phyloP scores from a whole-genome alignment of 805 yeast species.

The Clavispora carvajalis region DNA sequence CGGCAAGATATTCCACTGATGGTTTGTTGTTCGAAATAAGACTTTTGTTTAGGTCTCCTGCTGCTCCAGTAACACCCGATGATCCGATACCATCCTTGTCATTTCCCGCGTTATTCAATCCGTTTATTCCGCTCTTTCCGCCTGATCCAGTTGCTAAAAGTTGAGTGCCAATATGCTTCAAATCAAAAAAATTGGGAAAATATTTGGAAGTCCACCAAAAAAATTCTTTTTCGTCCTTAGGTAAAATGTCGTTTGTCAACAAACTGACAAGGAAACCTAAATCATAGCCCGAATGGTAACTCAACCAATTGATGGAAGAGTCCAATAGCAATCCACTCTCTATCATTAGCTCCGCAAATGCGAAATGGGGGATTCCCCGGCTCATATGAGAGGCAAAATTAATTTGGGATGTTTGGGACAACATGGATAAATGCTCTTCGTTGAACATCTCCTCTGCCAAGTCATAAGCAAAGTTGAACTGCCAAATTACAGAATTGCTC shows the following conservation, averaged over 20 bases:
- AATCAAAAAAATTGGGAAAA: slow-evolving; percentile 81
- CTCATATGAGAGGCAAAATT: slow-evolving; percentile 70
- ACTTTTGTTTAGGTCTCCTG: slow-evolving; percentile 7
- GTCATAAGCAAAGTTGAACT: slow-evolving; percentile 86
- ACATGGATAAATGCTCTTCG: slow-evolving; percentile 73
- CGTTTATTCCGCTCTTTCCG: slow-evolving; percentile 10
- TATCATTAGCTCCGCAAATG: slow-evolving; percentile 78
- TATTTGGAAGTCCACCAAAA: slow-evolving; percentile 61
- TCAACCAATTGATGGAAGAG: slow-evolving; percentile 72
- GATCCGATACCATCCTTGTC: slow-evolving; percentile 10
- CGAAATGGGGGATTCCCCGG: slow-evolving; percentile 72
- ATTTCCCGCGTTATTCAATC: slow-evolving; percentile 15
- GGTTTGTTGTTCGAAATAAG: slow-evolving; percentile 27
- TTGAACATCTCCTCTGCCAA: slow-evolving; percentile 77
- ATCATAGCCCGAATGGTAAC: slow-evolving; percentile 93
- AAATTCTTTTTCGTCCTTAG: slow-evolving; percentile 75
- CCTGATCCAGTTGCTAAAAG: slow-evolving; percentile 20
- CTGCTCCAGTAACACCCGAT: background rate
- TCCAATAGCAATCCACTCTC: slow-evolving; percentile 83
- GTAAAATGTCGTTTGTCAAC: slow-evolving; percentile 70
- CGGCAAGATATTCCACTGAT: slow-evolving; percentile 60
- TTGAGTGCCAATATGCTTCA: slow-evolving; percentile 51
- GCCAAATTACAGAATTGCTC: slow-evolving; percentile 86
- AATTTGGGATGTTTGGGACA: slow-evolving; percentile 72
- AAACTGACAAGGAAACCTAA: slow-evolving; percentile 81